Percentiles rank a stretch among this genome's conserved stretches.
Evolutionary conservation across 495 filamentous ascomycete genomes (phyloP).

Genomic region (Glonium stellatum): DNA sequence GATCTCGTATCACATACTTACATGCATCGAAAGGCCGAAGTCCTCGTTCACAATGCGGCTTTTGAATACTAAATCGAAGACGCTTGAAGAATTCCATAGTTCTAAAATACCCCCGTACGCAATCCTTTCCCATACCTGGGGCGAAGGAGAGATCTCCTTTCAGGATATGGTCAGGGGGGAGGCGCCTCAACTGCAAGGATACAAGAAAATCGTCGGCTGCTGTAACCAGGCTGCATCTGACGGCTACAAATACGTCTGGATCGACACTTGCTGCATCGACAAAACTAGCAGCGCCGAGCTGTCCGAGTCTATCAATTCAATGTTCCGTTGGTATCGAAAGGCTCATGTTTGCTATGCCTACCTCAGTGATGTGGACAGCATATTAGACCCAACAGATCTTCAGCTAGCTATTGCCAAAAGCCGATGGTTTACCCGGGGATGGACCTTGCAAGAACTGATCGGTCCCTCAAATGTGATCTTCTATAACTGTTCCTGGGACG

Average conservation of each 20-base stretch:
- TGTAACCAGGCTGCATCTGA: background rate
- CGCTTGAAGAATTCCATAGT: background rate
- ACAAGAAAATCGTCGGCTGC: background rate
- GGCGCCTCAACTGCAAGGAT: background rate
- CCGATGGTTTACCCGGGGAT: slow-evolving; percentile 11
- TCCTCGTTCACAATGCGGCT: background rate
- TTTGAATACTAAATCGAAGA: background rate
- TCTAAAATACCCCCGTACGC: background rate
- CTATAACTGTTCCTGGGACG: slow-evolving; percentile 12
- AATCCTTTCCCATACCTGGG: slow-evolving; percentile 7
- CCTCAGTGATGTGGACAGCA: slow-evolving; percentile 1
- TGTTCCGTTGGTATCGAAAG: slow-evolving; percentile 28
- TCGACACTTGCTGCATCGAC: slow-evolving; percentile 42
- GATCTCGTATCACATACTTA: no score
- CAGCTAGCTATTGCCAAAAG: background rate
- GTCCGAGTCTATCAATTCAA: slow-evolving; percentile 39
- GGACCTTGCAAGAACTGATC: slow-evolving; percentile 10
- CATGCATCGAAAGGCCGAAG: no score
- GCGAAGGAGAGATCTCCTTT: background rate
- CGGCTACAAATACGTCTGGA: slow-evolving; percentile 16
- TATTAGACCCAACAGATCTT: background rate
- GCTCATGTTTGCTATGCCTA: slow-evolving; percentile 4
- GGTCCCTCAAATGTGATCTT: slow-evolving; percentile 16
- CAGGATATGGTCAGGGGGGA: background rate
- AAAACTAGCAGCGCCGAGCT: slow-evolving; percentile 33